These are phyloP conservation scores for Neopestalotiopsis rosae DNA, from an alignment of 2,329 filamentous ascomycete species.

Conservation along the genomic window DNA sequence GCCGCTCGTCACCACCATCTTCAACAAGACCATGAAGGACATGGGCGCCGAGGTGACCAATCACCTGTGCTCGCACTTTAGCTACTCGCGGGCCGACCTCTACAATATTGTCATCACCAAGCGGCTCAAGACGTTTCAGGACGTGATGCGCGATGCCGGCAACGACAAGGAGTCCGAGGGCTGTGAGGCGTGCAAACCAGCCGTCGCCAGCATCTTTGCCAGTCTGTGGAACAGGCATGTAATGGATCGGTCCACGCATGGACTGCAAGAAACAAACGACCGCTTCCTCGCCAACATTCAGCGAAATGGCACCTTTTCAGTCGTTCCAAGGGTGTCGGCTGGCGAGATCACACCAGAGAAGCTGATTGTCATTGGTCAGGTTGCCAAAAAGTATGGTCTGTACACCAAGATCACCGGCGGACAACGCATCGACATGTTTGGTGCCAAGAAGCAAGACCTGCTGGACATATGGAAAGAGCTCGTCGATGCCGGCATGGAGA, in stretches of 20 bases:
- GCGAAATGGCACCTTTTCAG: slow-evolving; percentile 88
- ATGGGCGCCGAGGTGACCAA: slow-evolving; percentile 91
- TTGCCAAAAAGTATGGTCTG: slow-evolving; percentile 82
- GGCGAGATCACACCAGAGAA: slow-evolving; percentile 90
- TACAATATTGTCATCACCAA: slow-evolving; percentile 89
- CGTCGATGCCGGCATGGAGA: slow-evolving; percentile 86
- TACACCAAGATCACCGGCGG: slow-evolving; percentile 94
- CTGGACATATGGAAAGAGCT: slow-evolving; percentile 81
- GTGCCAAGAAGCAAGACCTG: slow-evolving; percentile 86
- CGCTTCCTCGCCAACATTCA: slow-evolving; percentile 89
- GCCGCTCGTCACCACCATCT: slow-evolving; percentile 86
- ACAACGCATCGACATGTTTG: slow-evolving; percentile 92
- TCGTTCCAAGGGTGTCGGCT: slow-evolving; percentile 80
- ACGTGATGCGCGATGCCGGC: slow-evolving; percentile 81
- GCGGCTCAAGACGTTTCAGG: slow-evolving; percentile 71
- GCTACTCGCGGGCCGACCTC: slow-evolving; percentile 83
- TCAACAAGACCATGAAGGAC: slow-evolving; percentile 84
- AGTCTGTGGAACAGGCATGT: slow-evolving; percentile 85
- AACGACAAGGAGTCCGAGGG: slow-evolving; percentile 75
- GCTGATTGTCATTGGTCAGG: slow-evolving; percentile 80
- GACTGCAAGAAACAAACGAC: slow-evolving; percentile 91
- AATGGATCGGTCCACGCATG: slow-evolving; percentile 72
- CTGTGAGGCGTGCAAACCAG: slow-evolving; percentile 87
- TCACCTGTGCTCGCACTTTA: slow-evolving; percentile 83
- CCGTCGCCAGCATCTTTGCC: slow-evolving; percentile 79